These are phyloP conservation scores for Alternaria sp. DNA, from an alignment of 2,329 filamentous ascomycete genomes.

Conservation along the genomic window DNA sequence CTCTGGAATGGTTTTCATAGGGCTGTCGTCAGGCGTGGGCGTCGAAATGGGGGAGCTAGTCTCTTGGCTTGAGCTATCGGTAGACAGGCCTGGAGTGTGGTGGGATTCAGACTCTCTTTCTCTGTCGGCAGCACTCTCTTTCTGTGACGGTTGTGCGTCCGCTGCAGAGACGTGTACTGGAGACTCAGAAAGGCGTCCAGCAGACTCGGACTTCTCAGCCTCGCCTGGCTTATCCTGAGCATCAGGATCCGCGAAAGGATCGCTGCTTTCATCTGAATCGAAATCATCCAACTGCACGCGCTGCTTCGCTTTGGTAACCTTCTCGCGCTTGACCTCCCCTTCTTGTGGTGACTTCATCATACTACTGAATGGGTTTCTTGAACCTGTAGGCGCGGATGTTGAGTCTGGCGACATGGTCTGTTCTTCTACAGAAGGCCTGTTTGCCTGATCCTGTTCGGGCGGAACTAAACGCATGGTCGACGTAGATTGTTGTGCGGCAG, in stretches of 20 bases:
- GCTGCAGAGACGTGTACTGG: conserved; percentile 70
- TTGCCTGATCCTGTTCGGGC: conserved; percentile 34
- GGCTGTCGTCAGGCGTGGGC: conserved; percentile 41
- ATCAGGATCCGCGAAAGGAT: conserved; percentile 52
- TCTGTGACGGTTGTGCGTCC: conserved; percentile 50
- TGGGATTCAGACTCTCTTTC: conserved; percentile 40
- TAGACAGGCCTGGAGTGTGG: conserved; percentile 69
- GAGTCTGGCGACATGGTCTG: conserved; percentile 28
- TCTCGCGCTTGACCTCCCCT: conserved; percentile 61
- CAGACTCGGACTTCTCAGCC: conserved; percentile 26
- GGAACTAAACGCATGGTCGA: conserved; percentile 46
- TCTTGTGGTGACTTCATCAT: conserved; percentile 46
- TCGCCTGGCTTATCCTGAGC: conserved; percentile 38
- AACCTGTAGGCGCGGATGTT: conserved; percentile 29
- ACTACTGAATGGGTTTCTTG: conserved; percentile 37
- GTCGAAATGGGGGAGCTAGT: conserved; percentile 48
- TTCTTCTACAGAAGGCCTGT: conserved; percentile 22
- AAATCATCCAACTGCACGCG: conserved; percentile 75
- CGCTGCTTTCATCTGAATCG: conserved; percentile 62
- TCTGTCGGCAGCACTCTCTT: conserved; percentile 20
- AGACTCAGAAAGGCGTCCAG: conserved; percentile 65
- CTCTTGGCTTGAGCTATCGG: conserved; percentile 74
- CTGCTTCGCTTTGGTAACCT: conserved; percentile 65
- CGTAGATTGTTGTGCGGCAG: conserved; percentile 24
- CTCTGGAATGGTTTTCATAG: conserved; percentile 35